These are phyloP conservation scores for Colletotrichum falcatum DNA, from an alignment of 2,329 filamentous ascomycete species.

Conservation along the genomic window DNA sequence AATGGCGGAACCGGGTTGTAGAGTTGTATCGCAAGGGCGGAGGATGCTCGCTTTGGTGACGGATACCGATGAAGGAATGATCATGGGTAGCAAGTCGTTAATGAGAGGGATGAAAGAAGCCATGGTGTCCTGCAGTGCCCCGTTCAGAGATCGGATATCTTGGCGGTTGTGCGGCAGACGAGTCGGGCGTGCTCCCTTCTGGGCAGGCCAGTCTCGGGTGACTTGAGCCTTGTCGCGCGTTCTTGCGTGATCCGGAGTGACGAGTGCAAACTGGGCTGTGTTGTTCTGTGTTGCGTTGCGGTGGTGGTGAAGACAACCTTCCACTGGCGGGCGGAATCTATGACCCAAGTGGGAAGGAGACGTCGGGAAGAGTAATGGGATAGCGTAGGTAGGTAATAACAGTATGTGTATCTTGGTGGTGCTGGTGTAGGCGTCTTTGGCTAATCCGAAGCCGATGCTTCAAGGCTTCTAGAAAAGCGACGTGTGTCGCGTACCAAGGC, in stretches of 20 bases:
- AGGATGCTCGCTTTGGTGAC: constrained; percentile 58
- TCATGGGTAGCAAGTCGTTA: constrained; percentile 70
- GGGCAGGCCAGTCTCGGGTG: constrained; percentile 26
- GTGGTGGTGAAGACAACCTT: constrained; percentile 18
- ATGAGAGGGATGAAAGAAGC: constrained; percentile 66
- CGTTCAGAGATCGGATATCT: constrained; percentile 4
- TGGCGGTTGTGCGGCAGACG: background rate
- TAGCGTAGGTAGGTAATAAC: background rate
- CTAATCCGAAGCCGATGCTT: background rate
- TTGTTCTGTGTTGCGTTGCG: constrained; percentile 1
- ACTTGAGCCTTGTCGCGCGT: background rate
- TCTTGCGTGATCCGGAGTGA: constrained; percentile 5
- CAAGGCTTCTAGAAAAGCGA: background rate
- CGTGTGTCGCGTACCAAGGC: background rate
- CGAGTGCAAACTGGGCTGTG: constrained; percentile 10
- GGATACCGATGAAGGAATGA: constrained; percentile 68
- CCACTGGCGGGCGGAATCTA: constrained; percentile 31
- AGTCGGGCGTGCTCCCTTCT: constrained; percentile 18
- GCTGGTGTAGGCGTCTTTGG: background rate
- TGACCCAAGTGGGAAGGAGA: constrained; percentile 42
- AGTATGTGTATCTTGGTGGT: background rate
- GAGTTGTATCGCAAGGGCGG: constrained; percentile 47
- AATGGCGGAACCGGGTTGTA: constrained; percentile 52
- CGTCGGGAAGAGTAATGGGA: constrained; percentile 8
- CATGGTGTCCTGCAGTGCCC: constrained; percentile 51